A percentile compares a stretch with the other conserved stretches of the same genome.
Conservation (phyloP, 2,329 filamentous ascomycete genomes). For the Pyricularia grisea region DNA sequence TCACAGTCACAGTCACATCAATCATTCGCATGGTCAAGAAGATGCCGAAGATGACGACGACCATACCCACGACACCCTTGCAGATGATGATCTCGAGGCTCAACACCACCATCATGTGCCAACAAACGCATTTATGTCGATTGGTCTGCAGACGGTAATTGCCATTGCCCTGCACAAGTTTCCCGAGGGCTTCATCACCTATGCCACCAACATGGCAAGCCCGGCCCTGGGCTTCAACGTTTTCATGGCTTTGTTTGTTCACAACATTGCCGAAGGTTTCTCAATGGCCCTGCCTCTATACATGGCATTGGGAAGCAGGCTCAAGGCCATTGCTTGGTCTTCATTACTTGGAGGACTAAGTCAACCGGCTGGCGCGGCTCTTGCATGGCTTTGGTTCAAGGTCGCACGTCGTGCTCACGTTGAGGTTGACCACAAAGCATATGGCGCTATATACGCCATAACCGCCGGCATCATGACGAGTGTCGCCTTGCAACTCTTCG, state of each 20-base stretch:
- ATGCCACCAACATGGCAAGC: constrained; percentile 94
- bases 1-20: constrained; percentile 9
- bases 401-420: constrained; percentile 46
- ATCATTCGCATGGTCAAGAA: neutral
- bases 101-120: constrained; percentile 91
- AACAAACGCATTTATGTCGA: constrained; percentile 84
- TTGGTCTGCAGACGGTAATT: constrained; percentile 91
- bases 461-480: constrained; percentile 95
- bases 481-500: constrained; percentile 81
- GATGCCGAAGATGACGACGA: constrained; percentile 9
- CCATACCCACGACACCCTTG: constrained; percentile 10
- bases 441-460: constrained; percentile 75
- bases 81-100: constrained; percentile 31
- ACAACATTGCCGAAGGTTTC: constrained; percentile 97
- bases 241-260: constrained; percentile 91
- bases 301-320: constrained; percentile 73
- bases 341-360: constrained; percentile 75
- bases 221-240: constrained; percentile 81
- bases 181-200: constrained; percentile 81
- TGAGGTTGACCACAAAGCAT: constrained; percentile 46
- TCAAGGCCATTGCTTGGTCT: constrained; percentile 76
- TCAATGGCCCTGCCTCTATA: constrained; percentile 88
- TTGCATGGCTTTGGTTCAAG: constrained; percentile 82
- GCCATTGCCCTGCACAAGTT: constrained; percentile 96
- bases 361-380: constrained; percentile 75